Conservation (phyloP, 139 green algal genomes). For the Yamagishiella unicocca region DNA sequence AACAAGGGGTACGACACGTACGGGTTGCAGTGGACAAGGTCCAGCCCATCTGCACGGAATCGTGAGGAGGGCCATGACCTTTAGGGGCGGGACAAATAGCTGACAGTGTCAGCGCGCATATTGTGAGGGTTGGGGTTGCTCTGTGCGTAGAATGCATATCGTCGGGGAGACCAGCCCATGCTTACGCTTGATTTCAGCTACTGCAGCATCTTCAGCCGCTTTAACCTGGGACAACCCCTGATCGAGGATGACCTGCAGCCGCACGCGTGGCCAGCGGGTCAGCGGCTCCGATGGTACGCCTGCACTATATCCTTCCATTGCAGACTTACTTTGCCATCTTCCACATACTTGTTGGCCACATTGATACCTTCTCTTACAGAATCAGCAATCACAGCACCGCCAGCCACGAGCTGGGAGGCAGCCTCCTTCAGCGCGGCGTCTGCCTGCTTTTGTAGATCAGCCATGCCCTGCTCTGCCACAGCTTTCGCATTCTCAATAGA, state of each 20-base stretch:
- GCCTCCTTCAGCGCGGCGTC: constrained; percentile 8
- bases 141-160: too few relatives aligned
- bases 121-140: too few relatives aligned
- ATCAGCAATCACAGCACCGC: background rate
- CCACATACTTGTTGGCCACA: background rate
- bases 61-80: too few relatives aligned
- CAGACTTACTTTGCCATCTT: constrained; percentile 1
- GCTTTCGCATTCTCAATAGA: background rate
- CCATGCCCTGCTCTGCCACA: background rate
- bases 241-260: constrained; percentile 20
- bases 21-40: constrained; percentile 11
- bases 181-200: constrained; percentile 4
- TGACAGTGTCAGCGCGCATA: too few relatives aligned
- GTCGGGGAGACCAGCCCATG: too few relatives aligned
- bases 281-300: background rate
- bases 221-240: background rate
- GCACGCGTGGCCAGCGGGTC: background rate
- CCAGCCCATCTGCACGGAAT: constrained; percentile 4
- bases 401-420: constrained; percentile 9
- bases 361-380: background rate
- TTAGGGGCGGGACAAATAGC: too few relatives aligned
- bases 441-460: background rate
- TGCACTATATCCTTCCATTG: background rate
- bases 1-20: constrained; percentile 40
- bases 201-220: background rate